phyloP scores from a whole-genome alignment of 768 basidiomycete genomes.

The Podaxis sp. region DNA sequence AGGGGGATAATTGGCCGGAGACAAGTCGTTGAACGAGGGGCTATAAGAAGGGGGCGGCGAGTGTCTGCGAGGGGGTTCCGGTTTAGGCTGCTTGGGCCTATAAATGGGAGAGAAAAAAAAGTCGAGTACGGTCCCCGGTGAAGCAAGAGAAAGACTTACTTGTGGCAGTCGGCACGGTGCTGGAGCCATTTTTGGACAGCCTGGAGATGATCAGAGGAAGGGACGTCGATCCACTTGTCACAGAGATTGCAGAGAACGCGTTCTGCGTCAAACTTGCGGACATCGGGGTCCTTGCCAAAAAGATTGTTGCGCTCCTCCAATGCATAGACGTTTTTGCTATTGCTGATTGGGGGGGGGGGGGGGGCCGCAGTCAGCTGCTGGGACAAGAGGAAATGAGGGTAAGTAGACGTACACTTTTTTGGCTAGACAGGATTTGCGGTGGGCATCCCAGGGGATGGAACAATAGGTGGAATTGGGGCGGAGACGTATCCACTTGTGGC shows the following conservation, averaged over 20 bases:
- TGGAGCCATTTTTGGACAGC: slow-evolving; percentile 65
- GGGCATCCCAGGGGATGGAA: slow-evolving; percentile 86
- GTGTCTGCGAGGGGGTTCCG: slow-evolving; percentile 18
- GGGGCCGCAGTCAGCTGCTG: too few relatives aligned
- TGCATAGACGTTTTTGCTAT: slow-evolving; percentile 51
- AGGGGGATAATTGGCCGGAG: slow-evolving; percentile 51
- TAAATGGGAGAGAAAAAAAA: too few relatives aligned
- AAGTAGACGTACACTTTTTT: slow-evolving; percentile 62
- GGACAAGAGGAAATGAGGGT: not conserved
- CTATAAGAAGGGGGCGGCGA: slow-evolving; percentile 22
- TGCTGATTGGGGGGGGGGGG: slow-evolving; percentile 24
- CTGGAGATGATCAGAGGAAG: slow-evolving; percentile 51
- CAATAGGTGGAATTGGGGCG: slow-evolving; percentile 84
- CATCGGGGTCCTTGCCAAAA: slow-evolving; percentile 61
- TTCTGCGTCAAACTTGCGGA: slow-evolving; percentile 74
- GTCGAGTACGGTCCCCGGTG: too few relatives aligned
- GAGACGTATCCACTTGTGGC: slow-evolving; percentile 85
- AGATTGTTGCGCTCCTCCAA: slow-evolving; percentile 56
- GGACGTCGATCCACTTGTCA: slow-evolving; percentile 62
- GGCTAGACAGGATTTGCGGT: slow-evolving; percentile 75
- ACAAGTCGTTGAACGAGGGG: slow-evolving; percentile 52
- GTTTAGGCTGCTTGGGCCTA: not conserved
- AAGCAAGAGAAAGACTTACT: slow-evolving; percentile 12
- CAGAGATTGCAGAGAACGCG: slow-evolving; percentile 66
- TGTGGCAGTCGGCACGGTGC: slow-evolving; percentile 55